Conservation (phyloP, 768 basidiomycete species). For the Naganishia kalamii region DNA sequence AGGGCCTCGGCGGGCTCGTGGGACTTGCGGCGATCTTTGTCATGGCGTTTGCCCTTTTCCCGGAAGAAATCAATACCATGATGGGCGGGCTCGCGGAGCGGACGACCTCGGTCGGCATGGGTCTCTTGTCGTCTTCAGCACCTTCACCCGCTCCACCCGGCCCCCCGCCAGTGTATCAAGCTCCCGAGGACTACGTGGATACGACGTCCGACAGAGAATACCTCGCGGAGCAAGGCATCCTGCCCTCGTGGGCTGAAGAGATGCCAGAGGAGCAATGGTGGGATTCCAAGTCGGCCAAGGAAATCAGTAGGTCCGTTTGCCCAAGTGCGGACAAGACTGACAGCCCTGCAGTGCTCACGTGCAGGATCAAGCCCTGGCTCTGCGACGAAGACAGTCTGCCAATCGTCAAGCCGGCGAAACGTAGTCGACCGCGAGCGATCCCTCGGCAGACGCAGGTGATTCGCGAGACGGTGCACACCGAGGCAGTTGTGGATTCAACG, state of each 20-base stretch:
- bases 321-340: not conserved
- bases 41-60: constrained; percentile 23
- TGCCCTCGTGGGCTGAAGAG: not conserved
- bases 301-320: not conserved
- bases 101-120: not conserved
- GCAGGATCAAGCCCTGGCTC: constrained; percentile 17
- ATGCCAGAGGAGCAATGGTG: constrained; percentile 5
- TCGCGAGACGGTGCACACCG: not conserved
- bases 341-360: not conserved
- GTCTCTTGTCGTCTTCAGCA: not conserved
- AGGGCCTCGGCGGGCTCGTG: constrained; percentile 18
- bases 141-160: not conserved
- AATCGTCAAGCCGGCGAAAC: not conserved
- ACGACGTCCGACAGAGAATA: not conserved
- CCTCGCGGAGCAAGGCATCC: not conserved
- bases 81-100: not conserved
- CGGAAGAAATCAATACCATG: constrained; percentile 20
- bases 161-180: not conserved
- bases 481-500: not conserved
- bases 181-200: not conserved
- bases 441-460: not conserved
- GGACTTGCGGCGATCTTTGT: constrained; percentile 21
- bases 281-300: not conserved
- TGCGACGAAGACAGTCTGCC: constrained; percentile 10
- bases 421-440: not conserved